A percentile compares a stretch with the other conserved stretches of the same genome.
Evolutionary conservation across 139 green algal genomes (phyloP).

Genomic region (Spirogloea muscicola): DNA sequence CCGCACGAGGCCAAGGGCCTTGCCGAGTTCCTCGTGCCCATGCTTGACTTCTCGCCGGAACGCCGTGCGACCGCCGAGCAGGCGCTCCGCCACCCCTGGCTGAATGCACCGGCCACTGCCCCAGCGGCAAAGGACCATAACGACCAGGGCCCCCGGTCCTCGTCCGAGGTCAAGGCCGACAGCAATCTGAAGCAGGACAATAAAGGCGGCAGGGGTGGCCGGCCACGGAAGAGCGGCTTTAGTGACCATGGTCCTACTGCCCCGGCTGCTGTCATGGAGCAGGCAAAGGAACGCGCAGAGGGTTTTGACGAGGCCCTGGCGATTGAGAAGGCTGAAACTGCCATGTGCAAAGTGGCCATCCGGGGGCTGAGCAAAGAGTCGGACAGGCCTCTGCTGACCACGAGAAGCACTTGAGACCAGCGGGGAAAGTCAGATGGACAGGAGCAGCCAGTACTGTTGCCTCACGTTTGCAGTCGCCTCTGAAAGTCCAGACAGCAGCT

Average conservation of each 20-base stretch:
- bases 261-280: neutral
- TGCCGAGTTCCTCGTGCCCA: slow-evolving; percentile 80
- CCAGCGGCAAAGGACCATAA: neutral
- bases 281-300: too few species aligned
- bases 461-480: too few species aligned
- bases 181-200: neutral
- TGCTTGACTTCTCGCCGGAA: slow-evolving; percentile 83
- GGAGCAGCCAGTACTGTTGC: too few species aligned
- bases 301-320: neutral
- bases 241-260: neutral
- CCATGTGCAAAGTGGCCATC: slow-evolving; percentile 11
- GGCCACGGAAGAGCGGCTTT: neutral
- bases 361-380: too few species aligned
- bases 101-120: slow-evolving; percentile 37
- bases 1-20: slow-evolving; percentile 72
- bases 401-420: too few species aligned
- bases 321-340: neutral
- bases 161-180: neutral
- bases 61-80: slow-evolving; percentile 76
- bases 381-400: too few species aligned
- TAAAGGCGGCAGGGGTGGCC: too few species aligned
- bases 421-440: too few species aligned
- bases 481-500: too few species aligned
- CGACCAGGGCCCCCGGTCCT: neutral
- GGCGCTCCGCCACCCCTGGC: slow-evolving; percentile 87